Evolutionary conservation across 768 basidiomycete species (phyloP), one percentile per base, ranked within the genome.

Genomic region (Suillus tomentosus): DNA sequence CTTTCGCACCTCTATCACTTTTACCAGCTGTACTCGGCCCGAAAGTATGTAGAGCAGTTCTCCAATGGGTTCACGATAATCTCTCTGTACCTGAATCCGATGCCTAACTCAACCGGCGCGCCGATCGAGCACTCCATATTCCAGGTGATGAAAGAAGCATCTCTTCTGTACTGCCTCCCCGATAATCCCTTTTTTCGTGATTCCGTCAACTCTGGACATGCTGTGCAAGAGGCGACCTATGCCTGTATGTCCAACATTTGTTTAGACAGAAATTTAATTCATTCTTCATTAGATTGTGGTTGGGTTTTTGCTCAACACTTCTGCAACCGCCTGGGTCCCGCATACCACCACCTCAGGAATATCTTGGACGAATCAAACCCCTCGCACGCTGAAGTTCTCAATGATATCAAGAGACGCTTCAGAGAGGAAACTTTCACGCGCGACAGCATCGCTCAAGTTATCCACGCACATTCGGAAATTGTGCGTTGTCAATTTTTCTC

Each of bases 11-110:
- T 99, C 5, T 99, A 99, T 80, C 97, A 99, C 77, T 99, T 92
- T 79, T 99, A 99, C 79, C 89, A 91, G 53, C 87, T 99, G 43
- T 99, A 95, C 77, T 96, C 94, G 13, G 87, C 93, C n/a, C 84
- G 97, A 64, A 99, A 99, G 83, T 99, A 99, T 77, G 95, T 97
- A 66, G 96, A 99, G 78, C 95, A 99, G 84, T 99, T 99, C 81
- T 85, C 91, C 65, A 99, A 99, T 70, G 96, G 97, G 19, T 81
- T 99, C 68, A 96, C 95, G 60, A 95, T 98, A 72, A 91, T 98
- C 77, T 95, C 90, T 34, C 81, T 98, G 57, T 98, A 99, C 81
- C 89, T 99, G 68, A 95, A 95, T 73, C 96, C 95, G 2, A 83
- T 94, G 34, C 95, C 95, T 36, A 81, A 86, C 69, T 81, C 86